Conservation (phyloP, 192 early-diverging fungal species). For the Backusella tarrabulga region DNA sequence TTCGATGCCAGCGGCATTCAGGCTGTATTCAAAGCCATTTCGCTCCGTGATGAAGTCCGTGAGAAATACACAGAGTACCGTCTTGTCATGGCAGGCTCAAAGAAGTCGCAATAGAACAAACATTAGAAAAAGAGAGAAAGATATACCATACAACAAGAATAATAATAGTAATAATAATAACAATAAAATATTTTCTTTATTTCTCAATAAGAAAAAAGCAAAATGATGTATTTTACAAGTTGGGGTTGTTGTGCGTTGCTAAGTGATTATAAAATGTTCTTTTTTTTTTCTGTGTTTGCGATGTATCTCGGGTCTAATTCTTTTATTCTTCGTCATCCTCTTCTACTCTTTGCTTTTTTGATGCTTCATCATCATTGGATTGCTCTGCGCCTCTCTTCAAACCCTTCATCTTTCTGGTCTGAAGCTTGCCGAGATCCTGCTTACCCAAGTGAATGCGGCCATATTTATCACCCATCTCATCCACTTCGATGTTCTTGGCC, state of each 20-base stretch:
- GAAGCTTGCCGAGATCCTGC: slow-evolving; percentile 90
- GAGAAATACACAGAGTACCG: neutral
- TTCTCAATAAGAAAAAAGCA: neutral
- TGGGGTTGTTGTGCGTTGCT: neutral
- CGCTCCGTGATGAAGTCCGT: slow-evolving; percentile 1
- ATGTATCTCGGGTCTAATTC: neutral
- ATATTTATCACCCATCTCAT: slow-evolving; percentile 90
- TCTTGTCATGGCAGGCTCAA: neutral
- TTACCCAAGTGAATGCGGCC: slow-evolving; percentile 90
- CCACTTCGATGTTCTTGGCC: slow-evolving; percentile 88
- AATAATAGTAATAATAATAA: slow-evolving; percentile 3
- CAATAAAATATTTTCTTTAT: neutral
- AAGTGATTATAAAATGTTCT: neutral
- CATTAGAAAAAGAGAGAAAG: neutral
- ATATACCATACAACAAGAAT: neutral
- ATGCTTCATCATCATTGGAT: slow-evolving; percentile 2
- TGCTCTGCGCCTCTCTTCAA: slow-evolving; percentile 51
- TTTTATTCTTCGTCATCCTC: neutral
- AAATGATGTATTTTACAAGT: slow-evolving; percentile 1
- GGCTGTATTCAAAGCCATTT: slow-evolving; percentile 7
- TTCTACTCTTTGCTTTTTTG: slow-evolving; percentile 19
- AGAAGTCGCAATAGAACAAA: neutral
- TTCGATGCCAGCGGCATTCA: slow-evolving; percentile 17
- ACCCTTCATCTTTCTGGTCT: slow-evolving; percentile 99
- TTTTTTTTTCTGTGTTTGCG: neutral